Base-by-base conservation (phyloP, 1,284 basidiomycete genomes). In the Papiliotrema laurentii region DNA sequence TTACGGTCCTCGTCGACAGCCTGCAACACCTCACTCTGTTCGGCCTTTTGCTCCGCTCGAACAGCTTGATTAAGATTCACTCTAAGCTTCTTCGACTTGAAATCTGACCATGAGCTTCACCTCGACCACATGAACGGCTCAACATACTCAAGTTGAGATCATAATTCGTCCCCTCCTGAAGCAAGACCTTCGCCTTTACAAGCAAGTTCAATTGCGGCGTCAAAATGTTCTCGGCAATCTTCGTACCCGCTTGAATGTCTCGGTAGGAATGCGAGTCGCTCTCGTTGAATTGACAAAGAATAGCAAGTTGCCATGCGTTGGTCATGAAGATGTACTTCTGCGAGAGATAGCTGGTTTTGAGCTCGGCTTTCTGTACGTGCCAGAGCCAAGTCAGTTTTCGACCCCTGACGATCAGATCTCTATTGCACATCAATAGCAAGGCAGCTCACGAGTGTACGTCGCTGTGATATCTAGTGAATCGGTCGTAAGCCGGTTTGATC, bases 251-350 rank as follows among this genome's bases (percentile, higher is more conserved):
- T 28, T 83, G 76, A 28, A 98, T 77, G 66, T 97, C 92, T 40
- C 85, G 80, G 56, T 87, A 77, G 1, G 85, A 85, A 53, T 97
- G 76, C 19, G 85, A 86, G 66, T 94, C 91, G 64, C 86, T 83
- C 52, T 83, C 81, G 77, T 98, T 98, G 78, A 93, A 99, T 74
- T 96, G 92, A 54, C 93, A 75, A 34, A 98, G 77, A 47, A 98
- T 87, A 7, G 90, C 89, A 80, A 90, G 89, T 76, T 99, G 94
- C 75, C 92, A 98, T 38, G 89, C 85, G 63, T 86, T 91, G 50
- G 89, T 91, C 83, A 92, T 90, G 66, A 98, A 79, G 56, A 94
- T 93, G 77, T 94, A 94, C 77, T 96, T 97, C 72, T 93, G 90
- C 63, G 84, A 84, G 44, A 91, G 79, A 74, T 96, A 93, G 66